Conservation (phyloP, 257 asterid species). For the Verbena officinalis region DNA sequence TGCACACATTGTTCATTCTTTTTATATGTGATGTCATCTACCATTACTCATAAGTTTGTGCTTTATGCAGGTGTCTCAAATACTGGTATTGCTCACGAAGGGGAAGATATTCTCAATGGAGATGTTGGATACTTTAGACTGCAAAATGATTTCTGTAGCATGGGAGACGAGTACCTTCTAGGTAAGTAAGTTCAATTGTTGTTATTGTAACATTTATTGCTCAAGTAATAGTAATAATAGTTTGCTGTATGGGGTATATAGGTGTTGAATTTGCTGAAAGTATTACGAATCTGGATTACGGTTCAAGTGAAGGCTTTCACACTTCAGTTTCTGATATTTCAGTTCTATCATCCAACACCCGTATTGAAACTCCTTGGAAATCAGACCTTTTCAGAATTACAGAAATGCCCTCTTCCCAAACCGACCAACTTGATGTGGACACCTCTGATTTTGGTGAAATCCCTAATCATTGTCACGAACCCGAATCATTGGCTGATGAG, state of each 20-base stretch:
- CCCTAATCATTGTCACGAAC: slow-evolving; percentile 37
- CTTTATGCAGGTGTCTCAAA: slow-evolving; percentile 40
- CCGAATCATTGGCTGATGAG: slow-evolving; percentile 42
- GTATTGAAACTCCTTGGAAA: slow-evolving; percentile 51
- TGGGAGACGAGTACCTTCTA: slow-evolving; percentile 82
- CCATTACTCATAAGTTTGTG: slow-evolving; percentile 23
- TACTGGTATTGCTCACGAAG: slow-evolving; percentile 35
- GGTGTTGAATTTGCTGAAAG: slow-evolving; percentile 79
- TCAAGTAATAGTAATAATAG: background rate
- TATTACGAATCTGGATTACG: slow-evolving; percentile 61
- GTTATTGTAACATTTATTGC: background rate
- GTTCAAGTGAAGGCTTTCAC: slow-evolving; percentile 59
- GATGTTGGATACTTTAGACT: slow-evolving; percentile 56
- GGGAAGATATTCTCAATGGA: slow-evolving; percentile 35
- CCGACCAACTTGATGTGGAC: slow-evolving; percentile 35
- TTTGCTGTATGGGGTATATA: slow-evolving; percentile 31
- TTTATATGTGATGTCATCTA: background rate
- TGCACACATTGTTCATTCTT: background rate
- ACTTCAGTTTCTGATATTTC: slow-evolving; percentile 51
- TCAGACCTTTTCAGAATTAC: slow-evolving; percentile 50
- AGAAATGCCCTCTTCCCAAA: slow-evolving; percentile 46
- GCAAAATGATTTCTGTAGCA: slow-evolving; percentile 62
- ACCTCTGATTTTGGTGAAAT: slow-evolving; percentile 44
- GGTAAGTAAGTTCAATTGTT: slow-evolving; percentile 43
- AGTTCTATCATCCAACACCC: slow-evolving; percentile 41